Conservation (phyloP, 768 basidiomycete species). For the Mycena vulgaris region DNA sequence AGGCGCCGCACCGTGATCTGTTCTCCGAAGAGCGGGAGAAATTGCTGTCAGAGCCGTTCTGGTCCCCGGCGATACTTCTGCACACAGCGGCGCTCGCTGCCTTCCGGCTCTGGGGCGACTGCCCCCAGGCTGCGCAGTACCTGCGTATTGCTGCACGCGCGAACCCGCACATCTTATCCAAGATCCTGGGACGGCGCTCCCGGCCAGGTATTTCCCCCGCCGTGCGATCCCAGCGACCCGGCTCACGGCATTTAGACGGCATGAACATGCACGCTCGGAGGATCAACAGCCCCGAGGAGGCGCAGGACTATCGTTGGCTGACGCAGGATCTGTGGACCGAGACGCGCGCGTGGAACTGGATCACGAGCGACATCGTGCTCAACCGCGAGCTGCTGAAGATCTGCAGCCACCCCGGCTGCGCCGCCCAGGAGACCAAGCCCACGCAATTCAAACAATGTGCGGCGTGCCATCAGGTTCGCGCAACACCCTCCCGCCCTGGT, state of each 20-base stretch:
- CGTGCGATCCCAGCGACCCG: too few species aligned
- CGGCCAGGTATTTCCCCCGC: conserved; percentile 41
- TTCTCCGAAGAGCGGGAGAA: conserved; percentile 28
- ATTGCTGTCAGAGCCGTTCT: conserved; percentile 8
- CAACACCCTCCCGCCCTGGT: neutral
- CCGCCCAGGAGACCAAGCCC: conserved; percentile 38
- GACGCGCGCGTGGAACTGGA: conserved; percentile 31
- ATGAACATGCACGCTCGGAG: conserved; percentile 41
- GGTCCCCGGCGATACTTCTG: conserved; percentile 38
- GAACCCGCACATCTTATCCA: conserved; percentile 46
- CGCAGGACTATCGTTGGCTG: conserved; percentile 53
- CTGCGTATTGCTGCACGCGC: conserved; percentile 42
- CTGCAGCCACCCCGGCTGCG: conserved; percentile 43
- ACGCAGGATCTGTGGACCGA: conserved; percentile 51
- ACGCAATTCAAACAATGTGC: conserved; percentile 52
- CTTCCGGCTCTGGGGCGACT: conserved; percentile 47
- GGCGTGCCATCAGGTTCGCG: conserved; percentile 45
- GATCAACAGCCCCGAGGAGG: conserved; percentile 47
- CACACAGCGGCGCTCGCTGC: conserved; percentile 47
- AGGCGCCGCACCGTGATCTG: conserved; percentile 2
- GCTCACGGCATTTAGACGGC: conserved; percentile 39
- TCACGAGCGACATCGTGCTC: conserved; percentile 29
- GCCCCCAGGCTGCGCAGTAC: conserved; percentile 47
- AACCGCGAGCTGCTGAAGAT: conserved; percentile 41
- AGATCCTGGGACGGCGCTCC: conserved; percentile 46